phyloP scores from a whole-genome alignment of 2,329 filamentous ascomycete species.

The Pseudopyrenochaeta lycopersici region DNA sequence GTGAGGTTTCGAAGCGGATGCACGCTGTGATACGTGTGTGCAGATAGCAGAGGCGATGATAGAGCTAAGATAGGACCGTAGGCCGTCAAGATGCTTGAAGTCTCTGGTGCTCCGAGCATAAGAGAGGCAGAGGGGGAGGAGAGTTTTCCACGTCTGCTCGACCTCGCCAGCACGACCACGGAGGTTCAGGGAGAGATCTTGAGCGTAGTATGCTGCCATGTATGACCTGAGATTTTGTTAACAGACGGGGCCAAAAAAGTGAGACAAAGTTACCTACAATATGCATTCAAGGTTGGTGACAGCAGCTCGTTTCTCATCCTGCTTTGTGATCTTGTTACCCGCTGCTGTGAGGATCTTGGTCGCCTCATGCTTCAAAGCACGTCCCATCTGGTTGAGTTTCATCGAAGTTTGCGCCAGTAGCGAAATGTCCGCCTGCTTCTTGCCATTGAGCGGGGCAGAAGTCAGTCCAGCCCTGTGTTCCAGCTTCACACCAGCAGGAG shows the following conservation, averaged over 20 bases:
- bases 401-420: slow-evolving; percentile 50
- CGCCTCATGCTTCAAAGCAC: slow-evolving; percentile 57
- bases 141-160: slow-evolving; percentile 48
- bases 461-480: slow-evolving; percentile 37
- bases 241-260: neutral
- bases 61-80: slow-evolving; percentile 52
- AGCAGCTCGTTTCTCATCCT: slow-evolving; percentile 50
- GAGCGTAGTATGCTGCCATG: slow-evolving; percentile 48
- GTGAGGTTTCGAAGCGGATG: slow-evolving; percentile 25
- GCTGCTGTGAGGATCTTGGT: slow-evolving; percentile 45
- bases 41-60: slow-evolving; percentile 52
- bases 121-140: slow-evolving; percentile 46
- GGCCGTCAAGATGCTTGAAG: slow-evolving; percentile 50
- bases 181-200: slow-evolving; percentile 39
- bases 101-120: slow-evolving; percentile 43
- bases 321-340: slow-evolving; percentile 33
- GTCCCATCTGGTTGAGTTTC: slow-evolving; percentile 53
- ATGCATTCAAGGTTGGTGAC: slow-evolving; percentile 57
- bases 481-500: slow-evolving; percentile 33
- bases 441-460: slow-evolving; percentile 41
- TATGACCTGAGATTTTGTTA: slow-evolving; percentile 43
- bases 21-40: slow-evolving; percentile 41
- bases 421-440: slow-evolving; percentile 44
- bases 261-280: slow-evolving; percentile 41
- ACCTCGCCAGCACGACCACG: slow-evolving; percentile 44